Percentiles rank a stretch among this genome's conserved stretches.
These are phyloP conservation scores for Aspergillus tanneri DNA, from an alignment of 2,329 filamentous ascomycete genomes.

Conservation along the genomic window DNA sequence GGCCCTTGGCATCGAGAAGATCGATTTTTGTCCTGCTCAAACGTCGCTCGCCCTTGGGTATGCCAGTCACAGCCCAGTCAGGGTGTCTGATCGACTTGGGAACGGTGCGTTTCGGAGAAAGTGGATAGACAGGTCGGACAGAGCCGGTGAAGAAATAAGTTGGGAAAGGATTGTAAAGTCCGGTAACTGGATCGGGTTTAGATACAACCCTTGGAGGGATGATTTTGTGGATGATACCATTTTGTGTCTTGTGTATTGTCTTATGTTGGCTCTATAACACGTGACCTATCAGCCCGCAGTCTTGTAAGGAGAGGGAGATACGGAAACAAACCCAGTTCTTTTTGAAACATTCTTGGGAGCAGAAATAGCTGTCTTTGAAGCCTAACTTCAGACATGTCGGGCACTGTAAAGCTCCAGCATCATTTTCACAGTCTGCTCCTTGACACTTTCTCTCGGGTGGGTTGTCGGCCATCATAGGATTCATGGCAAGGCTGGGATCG, in stretches of 20 bases:
- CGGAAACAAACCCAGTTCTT: conserved; percentile 75
- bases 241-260: conserved; percentile 63
- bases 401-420: conserved; percentile 79
- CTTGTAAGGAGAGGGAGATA: too few relatives aligned
- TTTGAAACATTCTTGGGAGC: conserved; percentile 95
- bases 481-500: not conserved
- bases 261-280: conserved; percentile 45
- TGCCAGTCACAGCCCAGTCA: conserved; percentile 78
- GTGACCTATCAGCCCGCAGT: conserved; percentile 4
- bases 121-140: conserved; percentile 77
- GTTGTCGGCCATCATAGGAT: not conserved
- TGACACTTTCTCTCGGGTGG: conserved; percentile 53
- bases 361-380: conserved; percentile 67
- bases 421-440: conserved; percentile 76
- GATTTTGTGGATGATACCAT: conserved; percentile 67
- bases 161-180: conserved; percentile 83
- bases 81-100: conserved; percentile 75
- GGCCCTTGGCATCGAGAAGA: conserved; percentile 69
- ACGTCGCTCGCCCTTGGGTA: conserved; percentile 57
- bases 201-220: conserved; percentile 49
- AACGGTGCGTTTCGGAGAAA: conserved; percentile 67
- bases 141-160: conserved; percentile 74
- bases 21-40: conserved; percentile 73
- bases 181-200: conserved; percentile 75
- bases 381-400: conserved; percentile 86